Evolutionary conservation across 2,329 filamentous ascomycete species (phyloP).

Genomic region (Kalmusia sp.): DNA sequence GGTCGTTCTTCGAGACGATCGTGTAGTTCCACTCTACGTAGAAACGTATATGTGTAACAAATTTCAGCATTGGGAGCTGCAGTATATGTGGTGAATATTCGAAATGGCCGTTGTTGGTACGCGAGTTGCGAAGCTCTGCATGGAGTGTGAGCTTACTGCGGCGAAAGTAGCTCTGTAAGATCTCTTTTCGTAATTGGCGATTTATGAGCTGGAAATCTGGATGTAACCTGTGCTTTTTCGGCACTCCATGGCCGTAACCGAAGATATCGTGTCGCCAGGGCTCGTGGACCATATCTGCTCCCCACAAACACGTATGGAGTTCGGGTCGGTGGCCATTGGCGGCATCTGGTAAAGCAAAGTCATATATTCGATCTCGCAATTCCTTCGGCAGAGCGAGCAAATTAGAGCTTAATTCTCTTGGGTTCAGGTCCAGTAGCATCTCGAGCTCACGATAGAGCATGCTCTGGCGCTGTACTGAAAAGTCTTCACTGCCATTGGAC

Average conservation of each 20-base stretch:
- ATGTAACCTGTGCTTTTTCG: conserved; percentile 26
- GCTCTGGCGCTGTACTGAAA: conserved; percentile 39
- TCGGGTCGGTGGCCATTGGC: conserved; percentile 26
- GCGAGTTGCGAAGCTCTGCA: conserved; percentile 41
- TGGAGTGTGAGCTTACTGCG: conserved; percentile 41
- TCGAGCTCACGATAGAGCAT: conserved; percentile 43
- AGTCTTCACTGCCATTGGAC: conserved; percentile 34
- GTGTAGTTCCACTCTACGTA: conserved; percentile 47
- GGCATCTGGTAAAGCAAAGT: conserved; percentile 32
- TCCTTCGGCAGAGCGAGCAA: conserved; percentile 40
- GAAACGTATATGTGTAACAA: conserved; percentile 38
- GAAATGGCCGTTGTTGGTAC: conserved; percentile 38
- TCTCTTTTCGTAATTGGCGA: conserved; percentile 37
- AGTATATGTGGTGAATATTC: conserved; percentile 45
- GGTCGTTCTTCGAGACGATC: conserved; percentile 27
- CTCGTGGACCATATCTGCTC: conserved; percentile 42
- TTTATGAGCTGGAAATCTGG: conserved; percentile 38
- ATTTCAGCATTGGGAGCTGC: conserved; percentile 34
- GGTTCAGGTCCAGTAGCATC: conserved; percentile 41
- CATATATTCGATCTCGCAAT: conserved; percentile 34
- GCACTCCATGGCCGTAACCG: conserved; percentile 35
- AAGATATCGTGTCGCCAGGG: conserved; percentile 44
- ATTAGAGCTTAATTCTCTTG: conserved; percentile 38
- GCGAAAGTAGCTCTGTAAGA: conserved; percentile 36
- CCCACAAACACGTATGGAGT: conserved; percentile 45